Base-by-base conservation (phyloP, 495 filamentous ascomycete species). In the Penicillium manginii region DNA sequence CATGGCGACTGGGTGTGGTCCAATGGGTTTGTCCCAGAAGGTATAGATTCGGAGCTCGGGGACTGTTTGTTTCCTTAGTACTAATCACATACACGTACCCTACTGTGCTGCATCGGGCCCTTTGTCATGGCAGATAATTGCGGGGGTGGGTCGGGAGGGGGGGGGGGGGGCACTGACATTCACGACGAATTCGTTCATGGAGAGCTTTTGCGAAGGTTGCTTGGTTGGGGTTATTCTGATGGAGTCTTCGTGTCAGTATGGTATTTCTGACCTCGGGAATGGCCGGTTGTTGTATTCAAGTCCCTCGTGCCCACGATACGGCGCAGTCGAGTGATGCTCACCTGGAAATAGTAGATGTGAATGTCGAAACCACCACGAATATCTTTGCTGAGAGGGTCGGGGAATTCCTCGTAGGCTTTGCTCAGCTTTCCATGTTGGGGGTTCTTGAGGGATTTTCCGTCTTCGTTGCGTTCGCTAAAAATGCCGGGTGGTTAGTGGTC, bases 1-100 rank as follows among this genome's bases (percentile, higher is more conserved):
- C 92, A 97, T 97, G 46, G 85, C 90, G 0, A 91, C 73, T 0
- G 88, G 87, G 64, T 97, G 92, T 2, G 92, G 92, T 0, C 92
- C 92, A 6, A 96, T 68, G 3, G 91, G 91, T 39, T 76, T 68
- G 62, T 94, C 87, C 80, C 83, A 96, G 61, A 96, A 77, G 2
- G 71, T 75, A 70, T 96, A 96, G 63, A 96, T 87, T 42, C 91
- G 83, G 17, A 96, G 81, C 67, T 97, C 92, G 15, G 92, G 92
- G 67, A 96, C 88, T 91, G 42, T 52, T 35, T n/a, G n/a, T 37
- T 37, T 8, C 46, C 6, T 23, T 4, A 40, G 19, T 40, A 19
- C n/a, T n/a, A n/a, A n/a, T n/a, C n/a, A n/a, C n/a, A n/a, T n/a
- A n/a, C n/a, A n/a, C n/a, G n/a, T n/a, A n/a, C n/a, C n/a, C n/a